Percentiles rank a stretch among this genome's conserved stretches.
These are phyloP conservation scores for Eragrostis nindensis DNA, from an alignment of 176 grass and related monocot genomes.

Conservation along the genomic window DNA sequence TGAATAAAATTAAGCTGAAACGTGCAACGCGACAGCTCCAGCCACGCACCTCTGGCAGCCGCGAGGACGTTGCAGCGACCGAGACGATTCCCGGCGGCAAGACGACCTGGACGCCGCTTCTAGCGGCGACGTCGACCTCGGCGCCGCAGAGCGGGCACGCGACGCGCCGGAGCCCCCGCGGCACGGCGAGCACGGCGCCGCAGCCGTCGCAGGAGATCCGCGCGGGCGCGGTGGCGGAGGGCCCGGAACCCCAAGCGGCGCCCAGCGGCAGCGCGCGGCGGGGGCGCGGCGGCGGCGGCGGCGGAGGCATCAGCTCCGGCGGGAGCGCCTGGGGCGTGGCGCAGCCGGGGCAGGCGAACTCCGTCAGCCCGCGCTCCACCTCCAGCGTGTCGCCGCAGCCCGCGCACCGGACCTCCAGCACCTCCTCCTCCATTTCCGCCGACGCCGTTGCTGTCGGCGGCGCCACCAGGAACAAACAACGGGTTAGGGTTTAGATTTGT, in stretches of 20 bases:
- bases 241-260: background rate
- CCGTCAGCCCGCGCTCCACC: slow-evolving; percentile 56
- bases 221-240: background rate
- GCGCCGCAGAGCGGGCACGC: slow-evolving; percentile 70
- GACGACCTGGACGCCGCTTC: slow-evolving; percentile 24
- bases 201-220: slow-evolving; percentile 66
- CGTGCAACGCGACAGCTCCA: background rate
- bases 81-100: background rate
- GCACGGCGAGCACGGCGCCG: slow-evolving; percentile 76
- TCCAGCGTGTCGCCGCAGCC: slow-evolving; percentile 64
- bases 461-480: background rate
- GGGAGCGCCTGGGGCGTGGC: slow-evolving; percentile 58
- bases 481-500: background rate
- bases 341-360: slow-evolving; percentile 67
- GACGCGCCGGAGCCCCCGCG: slow-evolving; percentile 60
- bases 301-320: slow-evolving; percentile 56
- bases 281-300: slow-evolving; percentile 19
- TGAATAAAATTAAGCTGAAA: too few species aligned
- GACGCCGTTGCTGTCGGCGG: too few species aligned
- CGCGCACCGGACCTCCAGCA: slow-evolving; percentile 53
- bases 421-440: background rate
- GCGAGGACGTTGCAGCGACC: background rate
- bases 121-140: slow-evolving; percentile 57
- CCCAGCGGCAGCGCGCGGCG: slow-evolving; percentile 32
- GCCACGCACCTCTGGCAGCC: slow-evolving; percentile 19